phyloP scores from a whole-genome alignment of 2,329 filamentous ascomycete genomes.

The Dryadomyces quercivorus region DNA sequence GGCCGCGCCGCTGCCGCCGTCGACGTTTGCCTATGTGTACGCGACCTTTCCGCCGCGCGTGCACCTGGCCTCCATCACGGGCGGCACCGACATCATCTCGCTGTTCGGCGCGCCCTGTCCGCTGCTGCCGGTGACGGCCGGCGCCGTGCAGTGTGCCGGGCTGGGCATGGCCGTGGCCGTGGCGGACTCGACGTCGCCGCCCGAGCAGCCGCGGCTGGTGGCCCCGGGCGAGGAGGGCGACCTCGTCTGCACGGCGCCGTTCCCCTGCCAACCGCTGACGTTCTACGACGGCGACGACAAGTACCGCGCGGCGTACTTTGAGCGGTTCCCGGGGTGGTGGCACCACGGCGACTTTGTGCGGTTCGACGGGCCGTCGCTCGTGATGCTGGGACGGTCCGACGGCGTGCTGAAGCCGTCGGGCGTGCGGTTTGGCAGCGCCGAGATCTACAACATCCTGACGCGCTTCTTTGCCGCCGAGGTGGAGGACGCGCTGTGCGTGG shows the following conservation, averaged over 20 bases:
- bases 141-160: slow-evolving; percentile 67
- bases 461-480: slow-evolving; percentile 68
- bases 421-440: slow-evolving; percentile 82
- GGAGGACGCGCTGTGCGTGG: slow-evolving; percentile 80
- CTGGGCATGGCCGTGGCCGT: slow-evolving; percentile 66
- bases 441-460: slow-evolving; percentile 92
- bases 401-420: slow-evolving; percentile 88
- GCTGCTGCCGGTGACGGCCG: slow-evolving; percentile 56
- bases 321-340: slow-evolving; percentile 69
- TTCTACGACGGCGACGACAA: slow-evolving; percentile 75
- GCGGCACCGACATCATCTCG: slow-evolving; percentile 92
- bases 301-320: slow-evolving; percentile 79
- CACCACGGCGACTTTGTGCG: slow-evolving; percentile 89
- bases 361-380: slow-evolving; percentile 57
- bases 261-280: slow-evolving; percentile 80
- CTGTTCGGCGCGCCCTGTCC: slow-evolving; percentile 81
- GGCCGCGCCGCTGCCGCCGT: slow-evolving; percentile 81
- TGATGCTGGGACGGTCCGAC: slow-evolving; percentile 88
- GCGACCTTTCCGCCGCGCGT: slow-evolving; percentile 65
- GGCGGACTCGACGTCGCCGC: slow-evolving; percentile 41
- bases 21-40: slow-evolving; percentile 87
- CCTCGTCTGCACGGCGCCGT: slow-evolving; percentile 73
- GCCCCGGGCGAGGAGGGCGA: slow-evolving; percentile 64
- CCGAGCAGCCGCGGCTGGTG: slow-evolving; percentile 35
- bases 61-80: slow-evolving; percentile 86